Evolutionary conservation across 2,329 filamentous ascomycete species (phyloP).

Genomic region (Pochonia chlamydosporia): DNA sequence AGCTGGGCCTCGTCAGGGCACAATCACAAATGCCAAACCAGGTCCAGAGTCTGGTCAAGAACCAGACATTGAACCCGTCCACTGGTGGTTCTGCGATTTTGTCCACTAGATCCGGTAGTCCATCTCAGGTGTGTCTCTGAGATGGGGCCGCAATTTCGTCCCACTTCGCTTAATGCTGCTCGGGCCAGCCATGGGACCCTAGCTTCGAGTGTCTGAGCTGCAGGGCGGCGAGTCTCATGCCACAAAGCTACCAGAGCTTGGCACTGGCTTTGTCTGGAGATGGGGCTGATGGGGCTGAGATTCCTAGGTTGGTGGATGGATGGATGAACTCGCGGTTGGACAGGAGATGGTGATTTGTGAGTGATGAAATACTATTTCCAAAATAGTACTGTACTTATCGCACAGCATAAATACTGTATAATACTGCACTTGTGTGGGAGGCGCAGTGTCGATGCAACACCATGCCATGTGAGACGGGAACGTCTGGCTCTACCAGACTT

Average conservation of each 20-base stretch:
- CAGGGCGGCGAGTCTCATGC: too few relatives aligned
- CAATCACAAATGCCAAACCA: not conserved
- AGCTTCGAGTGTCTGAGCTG: not conserved
- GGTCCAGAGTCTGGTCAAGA: not conserved
- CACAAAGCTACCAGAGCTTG: not conserved
- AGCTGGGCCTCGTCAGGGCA: too few relatives aligned
- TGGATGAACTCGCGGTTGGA: not conserved
- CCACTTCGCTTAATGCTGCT: constrained; percentile 18
- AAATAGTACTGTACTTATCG: not conserved
- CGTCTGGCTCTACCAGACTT: too few relatives aligned
- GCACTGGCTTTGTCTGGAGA: not conserved
- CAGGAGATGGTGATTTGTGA: not conserved
- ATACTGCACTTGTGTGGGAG: too few relatives aligned
- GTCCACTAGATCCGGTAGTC: not conserved
- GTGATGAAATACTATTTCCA: not conserved
- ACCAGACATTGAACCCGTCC: not conserved
- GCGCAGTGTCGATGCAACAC: too few relatives aligned
- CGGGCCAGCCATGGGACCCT: constrained; percentile 7
- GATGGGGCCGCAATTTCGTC: constrained; percentile 17
- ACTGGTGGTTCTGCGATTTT: constrained; percentile 1
- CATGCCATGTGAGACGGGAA: too few relatives aligned
- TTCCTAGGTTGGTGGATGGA: not conserved
- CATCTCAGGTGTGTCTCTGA: constrained; percentile 13
- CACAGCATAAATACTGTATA: too few relatives aligned
- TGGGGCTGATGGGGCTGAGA: not conserved